phyloP scores from a whole-genome alignment of 768 basidiomycete species.

The Kwoniella sp. region DNA sequence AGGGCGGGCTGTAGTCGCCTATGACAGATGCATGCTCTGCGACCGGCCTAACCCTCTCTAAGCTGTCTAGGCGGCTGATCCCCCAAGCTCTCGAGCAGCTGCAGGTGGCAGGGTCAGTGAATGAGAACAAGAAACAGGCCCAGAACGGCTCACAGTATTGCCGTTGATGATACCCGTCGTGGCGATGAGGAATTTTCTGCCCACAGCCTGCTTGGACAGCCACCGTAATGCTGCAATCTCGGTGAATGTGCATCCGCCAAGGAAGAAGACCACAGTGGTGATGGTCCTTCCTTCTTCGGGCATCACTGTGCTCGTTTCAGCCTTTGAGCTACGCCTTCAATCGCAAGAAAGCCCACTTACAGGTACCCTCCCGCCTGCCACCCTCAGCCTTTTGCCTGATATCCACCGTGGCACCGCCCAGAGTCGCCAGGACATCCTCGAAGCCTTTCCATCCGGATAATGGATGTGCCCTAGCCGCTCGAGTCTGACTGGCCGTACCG shows the following conservation, averaged over 20 bases:
- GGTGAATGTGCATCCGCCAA: constrained; percentile 95
- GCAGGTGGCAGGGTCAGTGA: no score
- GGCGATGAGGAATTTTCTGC: constrained; percentile 79
- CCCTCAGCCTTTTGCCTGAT: constrained; percentile 53
- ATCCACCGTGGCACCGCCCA: constrained; percentile 85
- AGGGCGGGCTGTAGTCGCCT: constrained; percentile 16
- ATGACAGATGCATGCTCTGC: background rate
- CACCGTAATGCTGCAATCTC: constrained; percentile 93
- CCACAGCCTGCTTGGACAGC: constrained; percentile 80
- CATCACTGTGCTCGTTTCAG: constrained; percentile 24
- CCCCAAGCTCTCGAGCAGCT: constrained; percentile 22
- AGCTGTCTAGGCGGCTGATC: constrained; percentile 27
- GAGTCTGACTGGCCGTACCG: constrained; percentile 30
- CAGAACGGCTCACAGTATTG: constrained; percentile 31
- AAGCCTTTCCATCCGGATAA: constrained; percentile 97
- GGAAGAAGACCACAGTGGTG: constrained; percentile 90
- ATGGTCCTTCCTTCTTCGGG: constrained; percentile 59
- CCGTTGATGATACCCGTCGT: constrained; percentile 90
- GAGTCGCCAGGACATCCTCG: constrained; percentile 75
- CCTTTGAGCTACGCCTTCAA: background rate
- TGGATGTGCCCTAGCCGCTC: constrained; percentile 75
- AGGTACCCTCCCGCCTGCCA: constrained; percentile 6
- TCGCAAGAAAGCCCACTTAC: constrained; percentile 6
- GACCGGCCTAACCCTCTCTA: background rate
- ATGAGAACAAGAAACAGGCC: background rate